Evolutionary conservation across 768 basidiomycete genomes (phyloP).

Genomic region (Daedaleopsis sinensis): DNA sequence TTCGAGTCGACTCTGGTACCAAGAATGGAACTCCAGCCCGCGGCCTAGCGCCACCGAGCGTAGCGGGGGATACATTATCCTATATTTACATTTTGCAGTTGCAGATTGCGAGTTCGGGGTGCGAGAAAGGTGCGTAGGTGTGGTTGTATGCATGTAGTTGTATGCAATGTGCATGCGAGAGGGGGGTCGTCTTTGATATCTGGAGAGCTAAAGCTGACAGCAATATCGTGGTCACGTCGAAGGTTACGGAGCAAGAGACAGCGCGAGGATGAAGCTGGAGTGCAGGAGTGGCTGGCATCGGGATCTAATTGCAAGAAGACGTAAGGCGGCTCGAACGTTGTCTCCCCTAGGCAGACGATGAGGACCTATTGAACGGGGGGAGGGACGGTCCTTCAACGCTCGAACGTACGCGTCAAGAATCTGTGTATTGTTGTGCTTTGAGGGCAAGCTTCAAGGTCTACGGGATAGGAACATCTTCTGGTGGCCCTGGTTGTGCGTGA

Average conservation of each 20-base stretch:
- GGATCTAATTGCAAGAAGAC: background rate
- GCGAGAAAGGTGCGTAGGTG: background rate
- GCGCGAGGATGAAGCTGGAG: background rate
- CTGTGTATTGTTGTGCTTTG: background rate
- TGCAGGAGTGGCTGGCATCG: background rate
- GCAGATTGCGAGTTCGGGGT: too few relatives aligned
- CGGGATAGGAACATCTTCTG: conserved; percentile 51
- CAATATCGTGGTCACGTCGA: background rate
- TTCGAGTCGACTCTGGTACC: too few relatives aligned
- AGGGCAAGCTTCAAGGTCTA: conserved; percentile 8
- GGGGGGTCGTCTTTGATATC: too few relatives aligned
- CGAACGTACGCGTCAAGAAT: too few relatives aligned
- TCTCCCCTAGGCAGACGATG: too few relatives aligned
- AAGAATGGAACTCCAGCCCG: too few relatives aligned
- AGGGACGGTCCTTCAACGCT: too few relatives aligned
- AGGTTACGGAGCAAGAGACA: background rate
- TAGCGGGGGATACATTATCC: background rate
- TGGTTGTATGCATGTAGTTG: background rate
- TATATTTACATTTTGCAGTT: background rate
- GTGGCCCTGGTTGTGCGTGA: conserved; percentile 46
- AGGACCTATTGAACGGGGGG: too few relatives aligned
- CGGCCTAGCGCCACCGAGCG: background rate
- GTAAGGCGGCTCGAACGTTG: background rate
- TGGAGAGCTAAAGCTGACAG: background rate
- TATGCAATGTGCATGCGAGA: too few relatives aligned